Evolutionary conservation across 2,329 filamentous ascomycete species (phyloP), one percentile per base, ranked within the genome.

Genomic region (Gnomoniopsis smithogilvyi): DNA sequence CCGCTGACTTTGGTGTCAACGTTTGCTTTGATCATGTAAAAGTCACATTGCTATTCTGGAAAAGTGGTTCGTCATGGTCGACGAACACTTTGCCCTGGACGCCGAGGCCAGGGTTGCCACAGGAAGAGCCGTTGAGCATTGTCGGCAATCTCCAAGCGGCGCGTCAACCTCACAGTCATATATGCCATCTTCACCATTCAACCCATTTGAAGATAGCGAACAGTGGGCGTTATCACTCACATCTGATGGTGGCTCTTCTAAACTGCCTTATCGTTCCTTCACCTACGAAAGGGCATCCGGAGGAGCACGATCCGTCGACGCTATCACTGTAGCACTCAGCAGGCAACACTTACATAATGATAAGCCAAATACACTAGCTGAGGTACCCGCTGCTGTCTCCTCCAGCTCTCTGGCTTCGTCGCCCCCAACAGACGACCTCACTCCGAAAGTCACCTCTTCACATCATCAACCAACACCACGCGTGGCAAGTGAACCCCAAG

Each of bases 31-130:
- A 60, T 52, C 49, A 19, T 52, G 50, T 49, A 36, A 43, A 50
- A 19, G 24, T 33, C 36, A 41, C 10, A 30, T 17, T 38, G 56
- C 22, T 45, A 38, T 50, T 36, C 41, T 43, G 45, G 59, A 51
- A 48, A 55, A 41, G 41, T 51, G 63, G 56, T 60, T 56, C 19
- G 60, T 60, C 33, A 62, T 63, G 45, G 60, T 60, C 24, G 59
- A 62, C 12, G 59, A 21, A 41, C 19, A 64, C 51, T 49, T 36
- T n/a, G 51, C 63, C 2, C n/a, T 60, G 7, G 56, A 41, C 51
- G 56, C 51, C 36, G 54, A 50, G 45, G 51, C 51, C 24, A 43
- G 54, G 50, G 36, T 22, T 12, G 41, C 21, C 30, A 33, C 46
- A 51, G 36, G 50, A 47, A 24, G 12, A 46, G 22, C 21, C 50